Conservation (phyloP, 106 monocot genomes). For the Xerophyta viscosa region DNA sequence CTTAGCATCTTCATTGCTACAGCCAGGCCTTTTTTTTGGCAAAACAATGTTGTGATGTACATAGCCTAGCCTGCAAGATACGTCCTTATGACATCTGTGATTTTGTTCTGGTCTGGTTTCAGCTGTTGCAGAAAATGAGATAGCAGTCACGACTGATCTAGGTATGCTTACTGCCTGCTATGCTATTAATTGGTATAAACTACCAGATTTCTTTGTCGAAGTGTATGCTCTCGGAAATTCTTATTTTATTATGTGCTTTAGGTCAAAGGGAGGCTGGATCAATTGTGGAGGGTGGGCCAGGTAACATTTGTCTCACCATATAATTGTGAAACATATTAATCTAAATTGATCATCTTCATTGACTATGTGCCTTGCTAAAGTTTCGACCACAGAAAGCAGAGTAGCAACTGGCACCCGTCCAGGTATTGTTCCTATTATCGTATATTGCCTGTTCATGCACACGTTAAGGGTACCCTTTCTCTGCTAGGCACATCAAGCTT, state of each 20-base stretch:
- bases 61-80: background rate
- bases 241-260: background rate
- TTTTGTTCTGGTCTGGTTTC: background rate
- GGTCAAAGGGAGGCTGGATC: background rate
- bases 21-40: background rate
- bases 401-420: no score
- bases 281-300: no score
- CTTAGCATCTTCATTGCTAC: background rate
- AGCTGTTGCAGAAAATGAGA: background rate
- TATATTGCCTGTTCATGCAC: no score
- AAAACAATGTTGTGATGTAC: background rate
- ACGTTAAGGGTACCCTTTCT: no score
- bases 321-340: no score
- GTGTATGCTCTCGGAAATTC: background rate
- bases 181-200: background rate
- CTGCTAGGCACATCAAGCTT: no score
- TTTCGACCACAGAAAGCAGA: no score
- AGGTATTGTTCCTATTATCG: no score
- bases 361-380: no score
- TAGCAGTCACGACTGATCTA: background rate
- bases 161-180: background rate
- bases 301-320: no score
- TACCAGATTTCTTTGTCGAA: no score
- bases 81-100: background rate
- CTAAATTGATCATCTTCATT: background rate